Evolutionary conservation across 148 eudicot genomes (phyloP).

Genomic region (Cornus suecica): DNA sequence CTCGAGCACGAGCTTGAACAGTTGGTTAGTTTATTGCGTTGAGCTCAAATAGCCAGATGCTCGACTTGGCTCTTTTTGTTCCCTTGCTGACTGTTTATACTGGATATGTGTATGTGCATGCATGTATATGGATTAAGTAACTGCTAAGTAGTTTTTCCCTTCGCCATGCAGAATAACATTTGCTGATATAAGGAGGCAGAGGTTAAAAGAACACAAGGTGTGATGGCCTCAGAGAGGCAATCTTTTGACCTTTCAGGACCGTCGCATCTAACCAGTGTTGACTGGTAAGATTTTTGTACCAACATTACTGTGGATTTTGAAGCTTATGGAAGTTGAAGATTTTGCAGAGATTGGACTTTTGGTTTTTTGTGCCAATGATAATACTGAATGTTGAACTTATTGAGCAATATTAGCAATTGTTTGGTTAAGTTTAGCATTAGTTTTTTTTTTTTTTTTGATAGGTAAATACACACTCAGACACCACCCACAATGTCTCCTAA

Average conservation of each 20-base stretch:
- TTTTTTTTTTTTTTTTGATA: too few relatives aligned
- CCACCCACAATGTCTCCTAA: too few relatives aligned
- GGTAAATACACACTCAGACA: too few relatives aligned
- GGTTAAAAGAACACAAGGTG: background rate
- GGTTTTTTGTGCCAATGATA: background rate
- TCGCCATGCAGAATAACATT: slow-evolving; percentile 5
- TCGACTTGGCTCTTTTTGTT: too few relatives aligned
- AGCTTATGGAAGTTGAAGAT: background rate
- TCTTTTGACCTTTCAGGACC: slow-evolving; percentile 62
- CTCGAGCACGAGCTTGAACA: too few relatives aligned
- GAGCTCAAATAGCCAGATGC: too few relatives aligned
- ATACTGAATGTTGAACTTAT: background rate
- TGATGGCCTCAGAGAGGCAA: slow-evolving; percentile 52
- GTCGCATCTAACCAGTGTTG: slow-evolving; percentile 58
- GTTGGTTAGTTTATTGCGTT: too few relatives aligned
- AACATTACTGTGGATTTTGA: background rate
- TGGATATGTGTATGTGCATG: too few relatives aligned
- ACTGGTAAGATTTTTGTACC: slow-evolving; percentile 53
- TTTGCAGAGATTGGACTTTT: background rate
- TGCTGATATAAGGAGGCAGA: background rate
- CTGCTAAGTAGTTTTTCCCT: background rate
- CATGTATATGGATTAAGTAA: background rate
- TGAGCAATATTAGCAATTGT: too few relatives aligned
- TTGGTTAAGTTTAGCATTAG: too few relatives aligned
- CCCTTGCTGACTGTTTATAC: too few relatives aligned